Percentiles rank a stretch among this genome's conserved stretches.
Evolutionary conservation across 495 filamentous ascomycete species (phyloP).

Genomic region (Aspergillus carlsbadensis): DNA sequence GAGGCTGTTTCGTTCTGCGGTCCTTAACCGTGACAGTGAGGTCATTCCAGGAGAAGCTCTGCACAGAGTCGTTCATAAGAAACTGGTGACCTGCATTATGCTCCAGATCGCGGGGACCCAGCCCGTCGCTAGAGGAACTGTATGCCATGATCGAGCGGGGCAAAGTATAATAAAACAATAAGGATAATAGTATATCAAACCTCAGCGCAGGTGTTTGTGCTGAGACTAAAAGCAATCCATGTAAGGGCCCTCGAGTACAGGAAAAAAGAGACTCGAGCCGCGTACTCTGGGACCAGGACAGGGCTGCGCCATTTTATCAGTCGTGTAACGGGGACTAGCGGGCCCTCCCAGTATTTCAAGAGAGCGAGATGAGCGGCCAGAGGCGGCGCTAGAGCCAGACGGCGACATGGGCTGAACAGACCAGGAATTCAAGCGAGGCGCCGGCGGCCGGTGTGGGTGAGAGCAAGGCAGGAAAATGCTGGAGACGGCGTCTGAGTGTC

Average conservation of each 20-base stretch:
- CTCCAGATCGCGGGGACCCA: constrained; percentile 27
- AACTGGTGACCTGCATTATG: constrained; percentile 29
- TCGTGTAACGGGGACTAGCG: constrained; percentile 5
- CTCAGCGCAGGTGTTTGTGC: not conserved
- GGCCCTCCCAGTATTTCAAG: not conserved
- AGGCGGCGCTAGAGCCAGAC: not conserved
- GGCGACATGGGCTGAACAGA: not conserved
- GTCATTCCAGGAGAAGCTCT: constrained; percentile 59
- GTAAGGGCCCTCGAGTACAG: not conserved
- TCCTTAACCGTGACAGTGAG: constrained; percentile 70
- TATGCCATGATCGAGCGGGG: not conserved
- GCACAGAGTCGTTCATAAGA: constrained; percentile 37
- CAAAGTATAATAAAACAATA: not conserved
- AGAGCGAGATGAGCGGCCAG: not conserved
- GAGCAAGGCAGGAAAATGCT: not conserved
- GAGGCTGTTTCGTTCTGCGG: constrained; percentile 56
- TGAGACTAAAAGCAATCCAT: not conserved
- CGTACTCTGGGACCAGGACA: not conserved
- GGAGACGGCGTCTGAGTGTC: not conserved
- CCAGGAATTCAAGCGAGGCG: not conserved
- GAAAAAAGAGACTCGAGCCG: constrained; percentile 1
- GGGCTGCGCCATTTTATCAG: constrained; percentile 1
- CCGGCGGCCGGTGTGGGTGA: too few relatives aligned
- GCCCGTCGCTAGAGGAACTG: constrained; percentile 10
- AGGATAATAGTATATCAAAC: not conserved